These are phyloP conservation scores for Coemansia sp. DNA, from an alignment of 192 early-diverging fungal genomes.

Conservation along the genomic window DNA sequence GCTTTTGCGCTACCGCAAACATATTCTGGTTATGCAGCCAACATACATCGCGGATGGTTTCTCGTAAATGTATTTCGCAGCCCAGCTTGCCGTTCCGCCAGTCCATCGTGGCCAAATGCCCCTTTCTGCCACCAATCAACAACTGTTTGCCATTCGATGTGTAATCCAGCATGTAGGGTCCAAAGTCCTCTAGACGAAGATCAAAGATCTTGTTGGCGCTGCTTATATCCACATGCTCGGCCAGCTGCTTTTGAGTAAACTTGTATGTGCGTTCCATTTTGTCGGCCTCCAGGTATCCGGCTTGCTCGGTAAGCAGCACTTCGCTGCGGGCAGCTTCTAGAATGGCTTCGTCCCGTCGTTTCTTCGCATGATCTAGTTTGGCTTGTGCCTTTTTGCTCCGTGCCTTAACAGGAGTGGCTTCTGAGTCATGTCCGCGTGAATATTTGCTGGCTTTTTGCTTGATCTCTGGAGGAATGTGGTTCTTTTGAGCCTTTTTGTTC, in stretches of 20 bases:
- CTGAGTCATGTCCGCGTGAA: slow-evolving; percentile 19
- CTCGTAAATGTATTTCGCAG: slow-evolving; percentile 82
- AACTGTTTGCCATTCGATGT: slow-evolving; percentile 79
- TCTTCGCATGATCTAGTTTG: slow-evolving; percentile 61
- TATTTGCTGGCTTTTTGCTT: slow-evolving; percentile 32
- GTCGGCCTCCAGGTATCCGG: slow-evolving; percentile 84
- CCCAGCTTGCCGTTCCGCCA: slow-evolving; percentile 78
- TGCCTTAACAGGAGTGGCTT: slow-evolving; percentile 15
- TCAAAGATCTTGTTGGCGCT: slow-evolving; percentile 78
- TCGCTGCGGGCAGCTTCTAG: slow-evolving; percentile 73
- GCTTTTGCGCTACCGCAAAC: slow-evolving; percentile 95
- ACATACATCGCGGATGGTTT: slow-evolving; percentile 86
- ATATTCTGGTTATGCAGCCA: slow-evolving; percentile 96
- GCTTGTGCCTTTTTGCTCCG: slow-evolving; percentile 72
- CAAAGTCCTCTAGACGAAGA: slow-evolving; percentile 74
- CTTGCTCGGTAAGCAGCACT: slow-evolving; percentile 71
- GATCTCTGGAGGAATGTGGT: slow-evolving; percentile 14
- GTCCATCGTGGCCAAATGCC: slow-evolving; percentile 88
- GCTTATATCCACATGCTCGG: slow-evolving; percentile 68
- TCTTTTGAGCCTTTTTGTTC: neutral
- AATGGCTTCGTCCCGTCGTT: slow-evolving; percentile 64
- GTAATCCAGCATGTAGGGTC: slow-evolving; percentile 87
- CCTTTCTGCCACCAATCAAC: slow-evolving; percentile 74
- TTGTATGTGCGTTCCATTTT: slow-evolving; percentile 87
- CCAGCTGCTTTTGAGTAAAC: slow-evolving; percentile 68